Evolutionary conservation across 2,329 filamentous ascomycete species (phyloP), one percentile per base, ranked within the genome.

Genomic region (Nigrograna mackinnonii): DNA sequence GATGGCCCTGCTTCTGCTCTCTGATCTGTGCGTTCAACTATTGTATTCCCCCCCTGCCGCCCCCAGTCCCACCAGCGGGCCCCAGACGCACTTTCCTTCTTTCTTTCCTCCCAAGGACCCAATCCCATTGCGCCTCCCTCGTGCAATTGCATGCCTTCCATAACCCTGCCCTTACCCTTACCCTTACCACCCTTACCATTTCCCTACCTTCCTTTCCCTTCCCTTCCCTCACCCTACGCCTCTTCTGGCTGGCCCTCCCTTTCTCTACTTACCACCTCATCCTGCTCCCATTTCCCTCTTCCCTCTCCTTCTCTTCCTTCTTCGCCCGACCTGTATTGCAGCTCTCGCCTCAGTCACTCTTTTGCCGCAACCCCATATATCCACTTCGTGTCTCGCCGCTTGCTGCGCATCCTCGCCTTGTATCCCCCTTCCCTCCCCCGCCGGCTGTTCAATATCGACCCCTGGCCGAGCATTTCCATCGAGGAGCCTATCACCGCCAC

Each of bases 321-420:
- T 52, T 55, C 51, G 40, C 55, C 36, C 28, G 47, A 43, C 50
- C 52, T 53, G 32, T 13, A 30, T 42, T 39, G 46, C 42, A 47
- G 42, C 44, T 46, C 50, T 66, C 54, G 53, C 58, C 48, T 53
- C 55, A 62, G 59, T 62, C 58, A 33, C 47, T 62, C 58, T 51
- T 59, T 58, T 56, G 35, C 46, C 47, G 43, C 31, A 17, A 33
- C 16, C 31, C n/a, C n/a, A n/a, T n/a, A 45, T 49, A 39, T 55
- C 50, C 41, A 19, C 43, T 63, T 61, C 55, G 47, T 53, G 46
- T 55, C 26, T 35, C 36, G 36, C 46, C 46, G 42, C 42, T 28
- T 32, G n/a, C 35, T 17, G 7, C 7, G 31, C 34, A 6, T 9
- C 47, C 49, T 43, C 49, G 50, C 46, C 55, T 44, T 49, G 45